Evolutionary conservation across 805 yeast genomes (phyloP), one percentile per base, ranked within the genome.

Genomic region (Starmerella kuoi): DNA sequence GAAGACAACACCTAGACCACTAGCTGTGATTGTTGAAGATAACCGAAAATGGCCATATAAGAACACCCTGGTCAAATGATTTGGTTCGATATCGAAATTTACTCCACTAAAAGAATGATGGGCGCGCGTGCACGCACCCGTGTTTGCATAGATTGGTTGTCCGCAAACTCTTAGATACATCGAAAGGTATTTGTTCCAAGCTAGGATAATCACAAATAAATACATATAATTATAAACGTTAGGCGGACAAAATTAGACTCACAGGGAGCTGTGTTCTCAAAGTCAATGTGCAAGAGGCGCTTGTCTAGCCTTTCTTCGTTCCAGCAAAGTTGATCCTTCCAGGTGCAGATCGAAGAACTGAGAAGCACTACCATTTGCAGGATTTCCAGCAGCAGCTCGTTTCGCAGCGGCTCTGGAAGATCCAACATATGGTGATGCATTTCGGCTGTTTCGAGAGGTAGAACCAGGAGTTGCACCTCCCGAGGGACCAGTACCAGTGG

Each of bases 281-380:
- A 15, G 19, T 30, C 33, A 46, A 11, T 34, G 37, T 4, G 41
- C 48, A 5, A 45, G 40, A 7, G 51, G 44, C 3, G 53, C 25
- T 8, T 44, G 45, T 11, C 50, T 35, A 3, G 54, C 54, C 32
- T 45, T 47, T 5, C 56, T 42, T 41, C 85, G 64, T 35, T 75
- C 71, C 30, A 79, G 61, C 46, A 79, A 59, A 25, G 79, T 77
- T 34, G 83, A 75, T 18, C 78, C 79, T 42, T 74, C 75, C 53
- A 79, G 58, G 46, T 72, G 74, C 45, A 79, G 64, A 41, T 79
- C 79, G 49, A 79, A 74, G 38, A 56, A 48, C 47, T 56, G 12
- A n/a, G 28, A 15, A 17, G 11, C 4, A 21, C 27, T 39, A 2
- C 30, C 35, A 20, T 6, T 17, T 9, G 24, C 36, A 15, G 40